Conservation (phyloP, 83 land plant genomes). For the Picea abies region DNA sequence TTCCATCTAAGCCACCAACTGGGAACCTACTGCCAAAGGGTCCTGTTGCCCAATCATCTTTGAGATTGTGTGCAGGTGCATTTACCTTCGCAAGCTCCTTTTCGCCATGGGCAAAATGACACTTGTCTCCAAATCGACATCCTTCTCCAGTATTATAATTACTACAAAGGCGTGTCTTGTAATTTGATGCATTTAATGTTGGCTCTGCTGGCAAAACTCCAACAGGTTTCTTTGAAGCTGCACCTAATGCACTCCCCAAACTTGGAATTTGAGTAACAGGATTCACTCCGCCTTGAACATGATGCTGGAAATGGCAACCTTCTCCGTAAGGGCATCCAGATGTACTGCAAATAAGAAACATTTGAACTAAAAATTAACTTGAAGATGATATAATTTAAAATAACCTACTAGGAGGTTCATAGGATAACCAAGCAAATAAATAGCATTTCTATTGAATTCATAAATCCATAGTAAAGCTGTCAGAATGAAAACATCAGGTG, state of each 20-base stretch:
- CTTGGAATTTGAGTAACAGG: conserved; percentile 58
- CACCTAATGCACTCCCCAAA: conserved; percentile 22
- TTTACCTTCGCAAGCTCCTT: conserved; percentile 60
- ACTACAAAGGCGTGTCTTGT: conserved; percentile 65
- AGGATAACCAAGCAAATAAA: too few relatives aligned
- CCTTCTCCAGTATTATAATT: conserved; percentile 63
- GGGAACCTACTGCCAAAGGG: conserved; percentile 25
- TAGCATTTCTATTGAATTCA: too few relatives aligned
- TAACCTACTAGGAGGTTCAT: too few relatives aligned
- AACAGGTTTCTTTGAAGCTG: conserved; percentile 30
- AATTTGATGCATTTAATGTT: conserved; percentile 20
- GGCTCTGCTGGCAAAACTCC: conserved; percentile 26
- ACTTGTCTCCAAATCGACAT: conserved; percentile 78
- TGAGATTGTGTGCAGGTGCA: conserved; percentile 21
- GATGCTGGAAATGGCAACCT: conserved; percentile 79
- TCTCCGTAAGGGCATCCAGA: conserved; percentile 94
- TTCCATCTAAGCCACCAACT: conserved; percentile 22
- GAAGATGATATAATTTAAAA: too few relatives aligned
- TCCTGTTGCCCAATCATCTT: conserved; percentile 11
- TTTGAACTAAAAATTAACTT: neutral
- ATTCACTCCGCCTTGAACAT: conserved; percentile 77
- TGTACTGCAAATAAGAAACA: conserved; percentile 48
- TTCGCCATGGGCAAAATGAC: conserved; percentile 83
- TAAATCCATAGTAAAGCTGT: too few relatives aligned
- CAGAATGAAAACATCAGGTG: too few relatives aligned